phyloP scores from a whole-genome alignment of 495 filamentous ascomycete genomes.

The Talaromyces trachyspermus region DNA sequence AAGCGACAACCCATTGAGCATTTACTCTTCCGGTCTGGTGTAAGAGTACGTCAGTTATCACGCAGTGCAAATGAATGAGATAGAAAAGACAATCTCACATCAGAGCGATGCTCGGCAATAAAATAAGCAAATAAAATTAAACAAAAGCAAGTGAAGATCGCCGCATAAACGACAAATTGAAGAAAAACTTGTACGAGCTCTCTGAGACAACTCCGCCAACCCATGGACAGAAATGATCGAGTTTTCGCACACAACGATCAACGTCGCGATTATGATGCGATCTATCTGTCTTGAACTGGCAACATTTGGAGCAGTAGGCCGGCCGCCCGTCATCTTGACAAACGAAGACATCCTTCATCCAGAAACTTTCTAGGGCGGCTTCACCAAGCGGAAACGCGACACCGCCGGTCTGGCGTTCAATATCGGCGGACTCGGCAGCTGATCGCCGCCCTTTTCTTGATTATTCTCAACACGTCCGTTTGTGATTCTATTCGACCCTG shows the following conservation, averaged over 20 bases:
- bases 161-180: slow-evolving; percentile 69
- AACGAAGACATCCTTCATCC: slow-evolving; percentile 72
- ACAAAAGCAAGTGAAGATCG: slow-evolving; percentile 56
- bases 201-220: slow-evolving; percentile 86
- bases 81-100: slow-evolving; percentile 22
- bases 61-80: background rate
- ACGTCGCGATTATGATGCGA: slow-evolving; percentile 79
- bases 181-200: slow-evolving; percentile 84
- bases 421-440: slow-evolving; percentile 20
- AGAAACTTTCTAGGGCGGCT: slow-evolving; percentile 49
- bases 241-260: slow-evolving; percentile 71
- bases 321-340: slow-evolving; percentile 75
- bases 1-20: slow-evolving; percentile 45
- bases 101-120: slow-evolving; percentile 36
- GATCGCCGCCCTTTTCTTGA: background rate
- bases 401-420: slow-evolving; percentile 16
- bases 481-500: slow-evolving; percentile 14
- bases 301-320: slow-evolving; percentile 71
- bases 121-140: slow-evolving; percentile 54
- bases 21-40: slow-evolving; percentile 33
- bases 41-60: slow-evolving; percentile 11
- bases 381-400: slow-evolving; percentile 20
- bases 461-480: too few relatives aligned
- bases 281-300: slow-evolving; percentile 76
- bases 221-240: slow-evolving; percentile 97